Evolutionary conservation across 2,329 filamentous ascomycete species (phyloP).

Genomic region (Allantophomopsis lycopodina): DNA sequence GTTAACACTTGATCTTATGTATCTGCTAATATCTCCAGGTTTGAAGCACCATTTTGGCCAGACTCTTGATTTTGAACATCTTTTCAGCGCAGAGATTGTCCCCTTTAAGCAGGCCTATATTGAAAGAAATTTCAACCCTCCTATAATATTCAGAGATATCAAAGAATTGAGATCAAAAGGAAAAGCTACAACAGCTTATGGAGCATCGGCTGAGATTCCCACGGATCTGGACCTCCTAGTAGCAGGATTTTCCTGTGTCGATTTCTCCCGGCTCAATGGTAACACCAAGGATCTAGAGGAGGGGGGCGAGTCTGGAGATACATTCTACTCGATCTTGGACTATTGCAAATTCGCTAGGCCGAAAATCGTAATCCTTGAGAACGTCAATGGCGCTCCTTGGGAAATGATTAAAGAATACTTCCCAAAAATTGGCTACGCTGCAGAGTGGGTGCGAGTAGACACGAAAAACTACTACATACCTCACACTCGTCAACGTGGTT

Average conservation of each 20-base stretch:
- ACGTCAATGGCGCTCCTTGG: constrained; percentile 52
- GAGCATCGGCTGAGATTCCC: constrained; percentile 41
- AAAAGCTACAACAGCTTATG: constrained; percentile 51
- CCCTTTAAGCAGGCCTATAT: constrained; percentile 52
- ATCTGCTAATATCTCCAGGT: background rate
- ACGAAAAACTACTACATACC: constrained; percentile 63
- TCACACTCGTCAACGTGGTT: constrained; percentile 49
- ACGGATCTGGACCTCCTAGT: constrained; percentile 48
- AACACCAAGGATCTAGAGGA: constrained; percentile 33
- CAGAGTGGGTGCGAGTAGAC: constrained; percentile 36
- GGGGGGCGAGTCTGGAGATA: constrained; percentile 50
- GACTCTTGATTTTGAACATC: constrained; percentile 33
- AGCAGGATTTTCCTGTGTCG: constrained; percentile 63
- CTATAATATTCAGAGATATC: constrained; percentile 43
- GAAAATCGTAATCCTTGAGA: constrained; percentile 56
- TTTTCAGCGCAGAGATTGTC: constrained; percentile 51
- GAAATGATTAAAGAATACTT: constrained; percentile 23
- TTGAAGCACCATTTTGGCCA: constrained; percentile 17
- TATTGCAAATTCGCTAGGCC: constrained; percentile 44
- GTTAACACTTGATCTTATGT: constrained; percentile 2
- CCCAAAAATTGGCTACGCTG: constrained; percentile 35
- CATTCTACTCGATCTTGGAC: constrained; percentile 44
- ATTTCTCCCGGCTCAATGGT: constrained; percentile 56
- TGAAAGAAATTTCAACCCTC: constrained; percentile 38
- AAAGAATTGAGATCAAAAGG: constrained; percentile 23